A percentile compares a stretch with the other conserved stretches of the same genome.
phyloP scores from a whole-genome alignment of 2,329 filamentous ascomycete genomes.

The Grosmannia serpens region DNA sequence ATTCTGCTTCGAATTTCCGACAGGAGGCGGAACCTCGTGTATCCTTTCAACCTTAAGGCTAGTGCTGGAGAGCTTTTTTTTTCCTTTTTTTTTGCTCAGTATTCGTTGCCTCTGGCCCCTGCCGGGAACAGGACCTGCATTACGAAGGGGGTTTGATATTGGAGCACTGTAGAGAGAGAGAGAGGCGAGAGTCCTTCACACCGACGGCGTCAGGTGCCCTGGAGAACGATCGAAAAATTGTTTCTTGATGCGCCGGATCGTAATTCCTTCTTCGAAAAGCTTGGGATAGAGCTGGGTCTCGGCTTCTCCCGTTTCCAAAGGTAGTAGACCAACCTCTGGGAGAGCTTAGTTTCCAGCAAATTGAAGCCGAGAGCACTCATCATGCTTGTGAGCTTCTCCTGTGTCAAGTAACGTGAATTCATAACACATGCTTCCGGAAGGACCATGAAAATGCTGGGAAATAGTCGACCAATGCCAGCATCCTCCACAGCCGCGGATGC shows the following conservation, averaged over 20 bases:
- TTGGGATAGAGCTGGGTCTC: conserved; percentile 13
- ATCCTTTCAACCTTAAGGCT: background rate
- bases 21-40: background rate
- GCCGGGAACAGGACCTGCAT: background rate
- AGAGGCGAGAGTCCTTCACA: background rate
- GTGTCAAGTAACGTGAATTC: conserved; percentile 84
- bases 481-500: conserved; percentile 6
- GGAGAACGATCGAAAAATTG: conserved; percentile 76
- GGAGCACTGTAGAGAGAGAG: background rate
- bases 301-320: conserved; percentile 53
- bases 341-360: conserved; percentile 55
- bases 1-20: background rate
- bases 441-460: conserved; percentile 76
- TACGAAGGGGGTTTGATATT: background rate
- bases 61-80: background rate
- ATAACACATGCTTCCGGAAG: conserved; percentile 76
- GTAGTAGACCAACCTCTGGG: conserved; percentile 77
- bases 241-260: conserved; percentile 68
- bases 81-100: background rate
- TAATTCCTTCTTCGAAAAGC: conserved; percentile 63
- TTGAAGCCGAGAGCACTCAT: conserved; percentile 69
- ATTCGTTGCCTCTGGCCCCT: background rate
- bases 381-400: conserved; percentile 55
- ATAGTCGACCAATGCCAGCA: conserved; percentile 19
- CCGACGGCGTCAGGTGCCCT: conserved; percentile 11